Evolutionary conservation across 2,329 filamentous ascomycete genomes (phyloP), one percentile per base, ranked within the genome.

Genomic region (Trichoderma sp.): DNA sequence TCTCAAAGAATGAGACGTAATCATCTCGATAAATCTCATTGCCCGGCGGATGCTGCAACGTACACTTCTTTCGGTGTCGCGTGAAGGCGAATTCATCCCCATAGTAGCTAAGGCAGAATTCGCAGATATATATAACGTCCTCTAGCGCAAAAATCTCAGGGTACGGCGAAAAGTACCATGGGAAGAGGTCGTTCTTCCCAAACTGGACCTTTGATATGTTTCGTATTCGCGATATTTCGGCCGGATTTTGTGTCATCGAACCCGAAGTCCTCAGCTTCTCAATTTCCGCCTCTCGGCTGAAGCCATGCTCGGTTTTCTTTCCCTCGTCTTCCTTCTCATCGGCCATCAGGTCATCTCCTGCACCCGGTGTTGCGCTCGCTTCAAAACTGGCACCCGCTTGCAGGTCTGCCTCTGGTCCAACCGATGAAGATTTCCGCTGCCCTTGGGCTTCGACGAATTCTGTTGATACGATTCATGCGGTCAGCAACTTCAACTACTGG

Each of bases 131-230:
- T 72, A 98, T 92, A 71, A 95, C 86, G 72, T 99, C 95, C 72
- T 91, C 91, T 73, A 95, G 91, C 25, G 90, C 90, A 77, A 97
- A 98, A 2, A 89, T 84, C 75, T 96, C 91, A 0, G 95, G 95
- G 74, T 99, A 99, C 0, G 95, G 95, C 5, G 93, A 97, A 81
- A 99, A 99, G 79, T 99, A 99, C 95, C 95, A 99, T 0, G 95
- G 95, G 77, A 97, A 96, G 52, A 99, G 87, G 74, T 97, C 93
- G 76, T 89, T 91, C 73, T 90, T 89, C 53, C 95, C 96, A 84
- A 99, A 98, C 77, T 98, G 94, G 4, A 99, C 90, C 72, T 91
- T 94, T 65, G 92, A 92, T 72, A 99, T 89, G 76, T 99, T 99
- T 75, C 95, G 90, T 66, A 99, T 97, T 64, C 96, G 91, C 27